Percentiles rank a stretch among this genome's conserved stretches.
Conservation (phyloP, 176 grass and related monocot genomes). For the Neostapfia colusana region DNA sequence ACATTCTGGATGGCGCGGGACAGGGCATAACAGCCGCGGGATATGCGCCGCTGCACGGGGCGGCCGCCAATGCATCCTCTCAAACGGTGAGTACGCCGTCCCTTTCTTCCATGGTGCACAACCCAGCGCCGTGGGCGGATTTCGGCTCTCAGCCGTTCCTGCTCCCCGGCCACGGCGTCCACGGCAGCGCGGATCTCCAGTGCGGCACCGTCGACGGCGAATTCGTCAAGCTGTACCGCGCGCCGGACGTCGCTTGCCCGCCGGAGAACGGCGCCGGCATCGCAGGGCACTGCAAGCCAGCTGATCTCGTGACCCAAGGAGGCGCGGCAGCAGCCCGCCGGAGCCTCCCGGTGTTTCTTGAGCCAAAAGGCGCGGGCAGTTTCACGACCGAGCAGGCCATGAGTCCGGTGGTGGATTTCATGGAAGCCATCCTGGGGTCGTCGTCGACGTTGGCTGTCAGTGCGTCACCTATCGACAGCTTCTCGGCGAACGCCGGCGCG, state of each 20-base stretch:
- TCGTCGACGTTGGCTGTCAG: conserved; percentile 60
- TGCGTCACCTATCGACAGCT: conserved; percentile 43
- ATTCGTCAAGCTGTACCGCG: conserved; percentile 42
- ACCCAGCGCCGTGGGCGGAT: conserved; percentile 28
- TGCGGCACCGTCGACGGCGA: conserved; percentile 46
- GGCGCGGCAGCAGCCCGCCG: conserved; percentile 1
- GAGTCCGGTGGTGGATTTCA: conserved; percentile 54
- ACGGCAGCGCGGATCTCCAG: conserved; percentile 20
- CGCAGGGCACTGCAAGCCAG: conserved; percentile 22
- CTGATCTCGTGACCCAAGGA: background rate
- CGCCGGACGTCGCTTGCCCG: background rate
- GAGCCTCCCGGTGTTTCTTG: conserved; percentile 41
- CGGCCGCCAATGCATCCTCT: conserved; percentile 16
- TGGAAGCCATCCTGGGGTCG: conserved; percentile 74
- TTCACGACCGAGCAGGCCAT: conserved; percentile 39
- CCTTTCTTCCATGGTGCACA: conserved; percentile 22
- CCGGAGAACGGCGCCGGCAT: background rate
- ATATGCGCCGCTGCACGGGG: conserved; percentile 18
- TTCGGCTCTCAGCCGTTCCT: conserved; percentile 41
- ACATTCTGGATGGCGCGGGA: conserved; percentile 51
- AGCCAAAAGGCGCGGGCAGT: conserved; percentile 33
- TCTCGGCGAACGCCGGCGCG: conserved; percentile 48
- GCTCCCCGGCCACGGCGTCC: conserved; percentile 14
- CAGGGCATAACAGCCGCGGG: conserved; percentile 39
- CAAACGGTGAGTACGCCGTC: conserved; percentile 21